phyloP scores from a whole-genome alignment of 2,329 filamentous ascomycete genomes.

The Hysterium pulicare region DNA sequence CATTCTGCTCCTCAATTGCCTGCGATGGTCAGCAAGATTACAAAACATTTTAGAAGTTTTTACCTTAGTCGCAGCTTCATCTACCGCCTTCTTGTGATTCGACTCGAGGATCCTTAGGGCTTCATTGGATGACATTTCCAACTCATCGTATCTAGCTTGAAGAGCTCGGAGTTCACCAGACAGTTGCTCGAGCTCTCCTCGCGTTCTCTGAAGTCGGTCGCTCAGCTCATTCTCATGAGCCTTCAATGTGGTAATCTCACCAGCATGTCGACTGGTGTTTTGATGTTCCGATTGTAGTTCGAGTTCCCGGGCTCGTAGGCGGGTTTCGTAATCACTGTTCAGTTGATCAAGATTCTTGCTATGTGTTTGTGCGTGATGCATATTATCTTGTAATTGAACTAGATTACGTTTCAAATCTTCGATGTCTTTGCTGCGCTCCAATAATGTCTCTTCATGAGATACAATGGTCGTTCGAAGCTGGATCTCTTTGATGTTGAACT shows the following conservation, averaged over 20 bases:
- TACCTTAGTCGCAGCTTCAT: conserved; percentile 5
- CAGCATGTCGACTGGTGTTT: conserved; percentile 9
- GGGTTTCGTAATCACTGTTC: conserved; percentile 33
- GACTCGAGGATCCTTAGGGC: conserved; percentile 15
- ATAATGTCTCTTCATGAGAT: conserved; percentile 45
- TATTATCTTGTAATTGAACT: conserved; percentile 14
- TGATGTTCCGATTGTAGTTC: conserved; percentile 20
- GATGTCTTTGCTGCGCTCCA: conserved; percentile 21
- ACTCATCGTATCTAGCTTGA: conserved; percentile 17
- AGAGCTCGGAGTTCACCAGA: conserved; percentile 14
- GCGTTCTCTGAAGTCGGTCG: conserved; percentile 14
- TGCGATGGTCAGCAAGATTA: conserved; percentile 5
- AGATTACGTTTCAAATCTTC: conserved; percentile 7
- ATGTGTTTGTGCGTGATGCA: conserved; percentile 12
- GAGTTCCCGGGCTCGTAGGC: conserved; percentile 17
- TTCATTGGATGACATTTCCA: conserved; percentile 17
- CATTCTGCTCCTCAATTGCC: conserved; percentile 13
- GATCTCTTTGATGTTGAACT: conserved; percentile 36
- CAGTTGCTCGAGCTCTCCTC: conserved; percentile 15
- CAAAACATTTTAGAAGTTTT: not conserved
- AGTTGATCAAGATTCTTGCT: conserved; percentile 10
- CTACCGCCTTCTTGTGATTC: conserved; percentile 16
- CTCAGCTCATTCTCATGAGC: conserved; percentile 16
- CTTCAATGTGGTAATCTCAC: conserved; percentile 22
- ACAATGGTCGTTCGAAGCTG: conserved; percentile 20